Percentiles rank a stretch among this genome's conserved stretches.
Conservation (phyloP, 1,139 yeast genomes). For the Blastobotrys proliferans region DNA sequence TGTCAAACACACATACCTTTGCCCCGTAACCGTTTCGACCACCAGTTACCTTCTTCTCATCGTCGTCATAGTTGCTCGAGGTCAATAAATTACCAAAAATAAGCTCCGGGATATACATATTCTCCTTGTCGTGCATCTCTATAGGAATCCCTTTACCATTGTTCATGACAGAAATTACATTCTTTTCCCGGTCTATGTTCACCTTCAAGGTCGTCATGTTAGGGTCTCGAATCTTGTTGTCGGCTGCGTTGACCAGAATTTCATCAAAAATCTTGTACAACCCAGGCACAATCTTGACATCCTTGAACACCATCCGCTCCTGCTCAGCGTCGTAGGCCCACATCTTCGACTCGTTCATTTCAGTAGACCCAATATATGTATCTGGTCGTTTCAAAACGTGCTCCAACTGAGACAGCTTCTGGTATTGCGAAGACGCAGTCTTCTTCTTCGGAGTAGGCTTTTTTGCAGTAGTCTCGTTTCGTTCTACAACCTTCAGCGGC, state of each 20-base stretch:
- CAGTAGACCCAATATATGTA: conserved; percentile 95
- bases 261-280: conserved; percentile 95
- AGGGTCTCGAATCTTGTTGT: conserved; percentile 94
- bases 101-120: conserved; percentile 91
- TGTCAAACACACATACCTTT: conserved; percentile 47
- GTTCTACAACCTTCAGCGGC: conserved; percentile 9
- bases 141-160: conserved; percentile 97
- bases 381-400: conserved; percentile 97
- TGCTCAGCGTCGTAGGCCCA: conserved; percentile 77
- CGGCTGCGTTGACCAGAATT: conserved; percentile 96
- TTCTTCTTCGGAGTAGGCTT: conserved; percentile 24
- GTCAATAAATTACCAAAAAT: conserved; percentile 94
- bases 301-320: conserved; percentile 59
- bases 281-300: conserved; percentile 88
- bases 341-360: conserved; percentile 69
- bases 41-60: conserved; percentile 94
- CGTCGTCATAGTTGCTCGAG: conserved; percentile 93
- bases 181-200: conserved; percentile 67
- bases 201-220: conserved; percentile 83
- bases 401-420: conserved; percentile 88
- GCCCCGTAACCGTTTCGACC: conserved; percentile 99
- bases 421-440: conserved; percentile 77
- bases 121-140: conserved; percentile 87
- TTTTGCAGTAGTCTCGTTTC: not conserved
- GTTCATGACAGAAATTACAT: conserved; percentile 74